These are phyloP conservation scores for Trypanosoma grayi DNA, from an alignment of 208 protist genomes.

Conservation along the genomic window DNA sequence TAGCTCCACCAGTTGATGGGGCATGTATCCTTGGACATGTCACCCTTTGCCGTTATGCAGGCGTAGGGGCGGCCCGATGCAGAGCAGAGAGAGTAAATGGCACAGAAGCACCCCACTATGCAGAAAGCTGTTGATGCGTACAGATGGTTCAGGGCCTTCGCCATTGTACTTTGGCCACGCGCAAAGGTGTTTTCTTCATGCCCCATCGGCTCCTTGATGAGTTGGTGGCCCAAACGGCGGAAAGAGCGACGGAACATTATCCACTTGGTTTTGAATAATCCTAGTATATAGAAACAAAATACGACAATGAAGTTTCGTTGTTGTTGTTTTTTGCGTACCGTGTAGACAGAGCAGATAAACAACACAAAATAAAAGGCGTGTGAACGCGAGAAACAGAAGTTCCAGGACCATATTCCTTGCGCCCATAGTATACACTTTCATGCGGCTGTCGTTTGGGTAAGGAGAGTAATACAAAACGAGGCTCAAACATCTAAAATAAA, in stretches of 20 bases:
- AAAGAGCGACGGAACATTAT: slow-evolving; percentile 60
- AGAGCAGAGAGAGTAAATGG: slow-evolving; percentile 57
- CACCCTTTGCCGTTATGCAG: slow-evolving; percentile 56
- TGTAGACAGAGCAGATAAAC: too few relatives aligned
- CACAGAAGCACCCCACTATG: slow-evolving; percentile 53
- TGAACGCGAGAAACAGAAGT: too few relatives aligned
- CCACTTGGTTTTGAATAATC: slow-evolving; percentile 19
- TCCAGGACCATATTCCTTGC: too few relatives aligned
- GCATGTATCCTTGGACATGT: slow-evolving; percentile 57
- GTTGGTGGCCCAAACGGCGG: slow-evolving; percentile 70
- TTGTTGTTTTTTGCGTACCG: too few relatives aligned
- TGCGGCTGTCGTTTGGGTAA: too few relatives aligned
- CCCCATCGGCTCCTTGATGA: slow-evolving; percentile 88
- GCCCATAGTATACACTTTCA: too few relatives aligned
- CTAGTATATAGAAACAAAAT: slow-evolving; percentile 22
- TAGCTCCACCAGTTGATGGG: slow-evolving; percentile 81
- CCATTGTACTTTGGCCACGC: slow-evolving; percentile 55
- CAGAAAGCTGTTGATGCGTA: slow-evolving; percentile 43
- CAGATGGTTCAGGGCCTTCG: slow-evolving; percentile 61
- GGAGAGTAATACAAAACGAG: too few relatives aligned
- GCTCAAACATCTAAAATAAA: too few relatives aligned
- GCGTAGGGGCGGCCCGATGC: slow-evolving; percentile 51
- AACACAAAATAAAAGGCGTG: too few relatives aligned
- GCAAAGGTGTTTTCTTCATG: slow-evolving; percentile 85
- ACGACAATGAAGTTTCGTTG: too few relatives aligned